A percentile compares a stretch with the other conserved stretches of the same genome.
Evolutionary conservation across 2,329 filamentous ascomycete species (phyloP).

Genomic region (Cephalotrichum gorgonifer): DNA sequence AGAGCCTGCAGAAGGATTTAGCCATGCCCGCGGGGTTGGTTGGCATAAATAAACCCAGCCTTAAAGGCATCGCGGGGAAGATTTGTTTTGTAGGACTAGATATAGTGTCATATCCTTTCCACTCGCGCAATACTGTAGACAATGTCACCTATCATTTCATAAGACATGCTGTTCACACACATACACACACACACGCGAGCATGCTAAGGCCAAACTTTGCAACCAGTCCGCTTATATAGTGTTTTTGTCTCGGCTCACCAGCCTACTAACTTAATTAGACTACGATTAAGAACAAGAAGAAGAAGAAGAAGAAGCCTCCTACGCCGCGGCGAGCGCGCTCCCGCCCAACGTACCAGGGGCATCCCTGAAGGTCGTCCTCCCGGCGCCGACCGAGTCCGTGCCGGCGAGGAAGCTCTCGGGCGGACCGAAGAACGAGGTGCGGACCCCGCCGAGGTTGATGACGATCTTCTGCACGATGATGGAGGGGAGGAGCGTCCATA

Average conservation of each 20-base stretch:
- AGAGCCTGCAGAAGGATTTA: too few species aligned
- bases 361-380: constrained; percentile 24
- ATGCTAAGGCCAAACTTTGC: neutral
- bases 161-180: too few species aligned
- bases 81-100: too few species aligned
- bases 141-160: too few species aligned
- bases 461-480: constrained; percentile 47
- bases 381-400: constrained; percentile 25
- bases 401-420: constrained; percentile 42
- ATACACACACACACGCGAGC: too few species aligned
- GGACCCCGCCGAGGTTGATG: constrained; percentile 42
- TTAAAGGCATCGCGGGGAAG: too few species aligned
- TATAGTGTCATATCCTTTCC: too few species aligned
- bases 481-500: constrained; percentile 42
- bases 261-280: neutral
- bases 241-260: too few species aligned
- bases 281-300: neutral
- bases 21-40: too few species aligned
- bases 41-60: too few species aligned
- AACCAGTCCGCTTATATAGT: too few species aligned
- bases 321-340: neutral
- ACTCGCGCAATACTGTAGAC: too few species aligned
- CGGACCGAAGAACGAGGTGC: constrained; percentile 43
- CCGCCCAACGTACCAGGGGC: neutral
- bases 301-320: neutral